Percentiles rank a stretch among this genome's conserved stretches.
Conservation (phyloP, 257 asterid species). For the Plantago ovata region DNA sequence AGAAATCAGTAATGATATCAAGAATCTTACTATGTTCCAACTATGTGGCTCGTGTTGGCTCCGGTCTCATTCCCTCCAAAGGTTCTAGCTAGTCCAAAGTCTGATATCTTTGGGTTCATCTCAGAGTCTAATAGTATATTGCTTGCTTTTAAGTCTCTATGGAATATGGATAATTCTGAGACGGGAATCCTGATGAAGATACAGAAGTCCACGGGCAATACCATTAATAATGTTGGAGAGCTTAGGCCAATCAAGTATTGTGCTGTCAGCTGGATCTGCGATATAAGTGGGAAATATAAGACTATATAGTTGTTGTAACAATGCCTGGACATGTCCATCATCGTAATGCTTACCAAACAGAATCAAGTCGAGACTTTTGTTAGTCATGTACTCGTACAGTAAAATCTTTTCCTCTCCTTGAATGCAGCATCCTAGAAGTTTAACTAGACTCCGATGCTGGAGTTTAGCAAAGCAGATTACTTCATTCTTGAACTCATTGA, state of each 20-base stretch:
- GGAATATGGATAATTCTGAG: constrained; percentile 40
- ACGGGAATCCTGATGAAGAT: constrained; percentile 59
- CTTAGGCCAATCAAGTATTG: constrained; percentile 39
- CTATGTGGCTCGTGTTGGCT: constrained; percentile 42
- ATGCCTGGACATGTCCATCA: background rate
- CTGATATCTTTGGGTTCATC: too few species aligned
- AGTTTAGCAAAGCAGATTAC: too few species aligned
- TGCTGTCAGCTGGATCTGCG: constrained; percentile 29
- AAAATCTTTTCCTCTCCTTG: too few species aligned
- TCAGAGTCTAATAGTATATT: too few species aligned
- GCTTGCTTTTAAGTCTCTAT: constrained; percentile 58
- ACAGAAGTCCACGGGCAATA: constrained; percentile 51
- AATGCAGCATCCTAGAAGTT: too few species aligned
- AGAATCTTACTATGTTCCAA: constrained; percentile 51
- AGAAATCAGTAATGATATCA: background rate
- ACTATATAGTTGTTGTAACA: background rate
- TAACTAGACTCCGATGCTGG: too few species aligned
- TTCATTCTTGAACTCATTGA: too few species aligned
- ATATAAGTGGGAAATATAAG: too few species aligned
- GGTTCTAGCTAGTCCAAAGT: too few species aligned
- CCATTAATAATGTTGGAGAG: constrained; percentile 38
- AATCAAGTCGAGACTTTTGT: too few species aligned
- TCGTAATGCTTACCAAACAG: constrained; percentile 15
- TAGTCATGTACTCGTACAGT: too few species aligned
- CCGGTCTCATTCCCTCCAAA: too few species aligned